A percentile compares a stretch with the other conserved stretches of the same genome.
Evolutionary conservation across 352 stramenopile species (phyloP).

Genomic region (Ophiocytium majus): DNA sequence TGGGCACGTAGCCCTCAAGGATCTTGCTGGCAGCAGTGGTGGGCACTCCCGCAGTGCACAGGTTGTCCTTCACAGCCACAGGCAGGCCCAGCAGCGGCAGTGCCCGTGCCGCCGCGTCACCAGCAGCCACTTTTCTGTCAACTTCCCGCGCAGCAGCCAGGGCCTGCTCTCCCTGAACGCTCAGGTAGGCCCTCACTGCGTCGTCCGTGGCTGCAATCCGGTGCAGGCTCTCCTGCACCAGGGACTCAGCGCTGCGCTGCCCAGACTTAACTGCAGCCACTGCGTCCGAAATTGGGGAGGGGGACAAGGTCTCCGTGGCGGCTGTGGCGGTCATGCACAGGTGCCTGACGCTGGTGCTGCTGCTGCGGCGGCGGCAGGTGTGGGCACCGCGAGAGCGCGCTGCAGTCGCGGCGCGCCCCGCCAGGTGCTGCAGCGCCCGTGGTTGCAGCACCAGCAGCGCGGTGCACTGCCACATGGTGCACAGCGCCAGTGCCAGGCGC

Average conservation of each 20-base stretch:
- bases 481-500: background rate
- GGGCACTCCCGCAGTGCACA: conserved; percentile 72
- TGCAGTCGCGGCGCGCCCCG: no score
- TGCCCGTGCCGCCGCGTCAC: conserved; percentile 30
- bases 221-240: conserved; percentile 34
- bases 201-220: conserved; percentile 32
- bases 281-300: conserved; percentile 30
- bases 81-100: conserved; percentile 74
- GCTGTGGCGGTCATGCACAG: background rate
- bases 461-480: background rate
- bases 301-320: background rate
- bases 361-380: no score
- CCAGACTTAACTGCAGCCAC: conserved; percentile 33
- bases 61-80: conserved; percentile 92
- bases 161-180: conserved; percentile 35
- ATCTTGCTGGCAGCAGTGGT: conserved; percentile 83
- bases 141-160: conserved; percentile 30
- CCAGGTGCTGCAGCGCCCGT: background rate
- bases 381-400: no score
- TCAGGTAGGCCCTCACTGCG: conserved; percentile 41
- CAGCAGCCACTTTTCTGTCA: conserved; percentile 31
- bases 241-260: conserved; percentile 21
- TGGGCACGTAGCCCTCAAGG: conserved; percentile 79
- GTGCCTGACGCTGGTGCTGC: background rate
- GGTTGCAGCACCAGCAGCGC: background rate